Percentiles rank a stretch among this genome's conserved stretches.
Evolutionary conservation across 371 early-diverging fungal genomes (phyloP).

Genomic region (Thermomucor indicae-seudaticae): DNA sequence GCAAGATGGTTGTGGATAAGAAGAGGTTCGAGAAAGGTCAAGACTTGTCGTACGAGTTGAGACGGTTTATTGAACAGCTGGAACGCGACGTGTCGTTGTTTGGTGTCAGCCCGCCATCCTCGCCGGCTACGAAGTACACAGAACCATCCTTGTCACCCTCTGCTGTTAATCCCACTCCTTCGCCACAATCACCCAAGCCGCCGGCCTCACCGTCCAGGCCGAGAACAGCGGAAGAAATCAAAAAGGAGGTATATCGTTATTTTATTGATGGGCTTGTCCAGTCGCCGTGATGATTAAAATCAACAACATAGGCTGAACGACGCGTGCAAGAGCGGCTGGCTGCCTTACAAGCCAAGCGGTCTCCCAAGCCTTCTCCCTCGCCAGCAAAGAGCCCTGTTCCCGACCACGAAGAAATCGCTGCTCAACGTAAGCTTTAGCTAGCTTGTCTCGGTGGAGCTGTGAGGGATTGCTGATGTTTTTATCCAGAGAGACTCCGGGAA

Average conservation of each 20-base stretch:
- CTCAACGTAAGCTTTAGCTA: slow-evolving; percentile 26
- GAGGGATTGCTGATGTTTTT: background rate
- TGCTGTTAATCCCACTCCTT: background rate
- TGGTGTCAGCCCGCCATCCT: background rate
- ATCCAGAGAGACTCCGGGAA: slow-evolving; percentile 27
- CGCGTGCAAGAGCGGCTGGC: slow-evolving; percentile 51
- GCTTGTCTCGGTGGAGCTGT: background rate
- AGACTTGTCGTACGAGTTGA: slow-evolving; percentile 41
- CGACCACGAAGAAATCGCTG: slow-evolving; percentile 30
- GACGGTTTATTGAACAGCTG: slow-evolving; percentile 41
- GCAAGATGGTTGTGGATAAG: slow-evolving; percentile 28
- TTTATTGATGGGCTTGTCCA: background rate
- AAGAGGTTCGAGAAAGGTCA: slow-evolving; percentile 43
- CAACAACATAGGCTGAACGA: slow-evolving; percentile 32
- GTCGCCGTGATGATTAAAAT: background rate
- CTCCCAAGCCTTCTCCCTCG: slow-evolving; percentile 13
- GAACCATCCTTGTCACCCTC: background rate
- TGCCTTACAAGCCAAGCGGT: slow-evolving; percentile 36
- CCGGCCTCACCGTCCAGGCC: slow-evolving; percentile 23
- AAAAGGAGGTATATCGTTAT: slow-evolving; percentile 31
- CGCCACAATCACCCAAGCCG: background rate
- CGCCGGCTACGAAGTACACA: background rate
- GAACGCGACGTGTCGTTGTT: slow-evolving; percentile 14
- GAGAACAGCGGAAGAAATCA: slow-evolving; percentile 49
- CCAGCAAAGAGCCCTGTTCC: slow-evolving; percentile 4